Base-by-base conservation (phyloP, 2,329 filamentous ascomycete genomes). In the Cryphonectria carpinicola region DNA sequence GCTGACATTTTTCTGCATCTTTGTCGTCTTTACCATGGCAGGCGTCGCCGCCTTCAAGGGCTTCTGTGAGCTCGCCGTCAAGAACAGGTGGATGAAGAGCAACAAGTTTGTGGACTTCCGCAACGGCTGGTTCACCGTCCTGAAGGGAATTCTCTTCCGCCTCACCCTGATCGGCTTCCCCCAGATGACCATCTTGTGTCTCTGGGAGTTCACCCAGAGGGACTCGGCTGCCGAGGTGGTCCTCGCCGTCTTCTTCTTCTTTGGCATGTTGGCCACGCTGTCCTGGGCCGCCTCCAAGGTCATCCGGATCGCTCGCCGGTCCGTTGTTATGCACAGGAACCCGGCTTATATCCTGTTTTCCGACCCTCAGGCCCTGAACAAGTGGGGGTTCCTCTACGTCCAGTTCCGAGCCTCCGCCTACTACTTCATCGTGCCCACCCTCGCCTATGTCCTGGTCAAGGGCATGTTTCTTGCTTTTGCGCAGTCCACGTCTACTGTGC, bases 321-420 rank as follows among this genome's bases (percentile, higher is more conserved):
- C 95, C 43, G 92, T 97, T 73, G 83, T 88, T 70, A 93, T 97
- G 89, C 95, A 98, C 86, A 95, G 95, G 83, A 98, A 97, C 83
- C 94, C 95, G 37, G 95, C 95, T 39, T 98, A 98, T 82, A 97
- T 98, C 76, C 90, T 98, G 73, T 98, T 97, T 84, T 97, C 95
- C 2, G 95, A 98, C 77, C 94, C 95, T n/a, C 88, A 93, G 73
- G 91, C 93, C 67, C 88, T 98, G 74, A 97, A 98, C 88, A 97
- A 97, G 83, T 98, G 95, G 95, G 95, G 95, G 32, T 98, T 98
- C 85, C 88, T 98, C 74, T 98, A 98, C 79, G 94, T 98, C 56
- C 95, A 97, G 81, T 98, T 97, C 87, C 93, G 95, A 77, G 95
- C 95, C 54, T 95, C 94, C 2, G 94, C 94, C 54, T 98, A 97